Percentiles rank a stretch among this genome's conserved stretches.
These are phyloP conservation scores for Rhizoctonia solani DNA, from an alignment of 1,284 basidiomycete genomes.

Conservation along the genomic window DNA sequence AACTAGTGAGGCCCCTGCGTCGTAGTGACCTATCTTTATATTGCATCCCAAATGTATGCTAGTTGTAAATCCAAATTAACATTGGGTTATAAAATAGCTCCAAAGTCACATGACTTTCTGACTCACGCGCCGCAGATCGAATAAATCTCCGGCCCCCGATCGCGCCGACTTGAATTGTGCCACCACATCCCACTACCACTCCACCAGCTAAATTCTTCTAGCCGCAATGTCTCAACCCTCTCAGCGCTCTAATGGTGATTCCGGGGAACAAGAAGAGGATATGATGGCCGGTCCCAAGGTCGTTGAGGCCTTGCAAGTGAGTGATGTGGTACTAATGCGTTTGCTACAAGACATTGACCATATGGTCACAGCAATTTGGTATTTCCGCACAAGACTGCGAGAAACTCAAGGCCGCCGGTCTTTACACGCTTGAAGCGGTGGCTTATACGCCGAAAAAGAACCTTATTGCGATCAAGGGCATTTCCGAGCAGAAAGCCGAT, in stretches of 20 bases:
- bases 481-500: conserved; percentile 97
- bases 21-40: neutral
- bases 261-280: conserved; percentile 58
- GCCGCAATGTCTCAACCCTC: conserved; percentile 51
- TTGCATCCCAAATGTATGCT: neutral
- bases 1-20: too few species aligned
- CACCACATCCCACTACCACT: conserved; percentile 13
- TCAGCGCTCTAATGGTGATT: conserved; percentile 50
- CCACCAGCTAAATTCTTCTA: neutral
- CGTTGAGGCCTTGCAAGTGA: conserved; percentile 73
- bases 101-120: conserved; percentile 28
- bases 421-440: conserved; percentile 93
- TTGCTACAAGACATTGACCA: neutral
- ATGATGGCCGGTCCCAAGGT: conserved; percentile 75
- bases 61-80: conserved; percentile 16
- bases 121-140: conserved; percentile 16
- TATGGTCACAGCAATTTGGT: conserved; percentile 68
- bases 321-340: conserved; percentile 35
- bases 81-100: conserved; percentile 1
- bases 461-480: conserved; percentile 91
- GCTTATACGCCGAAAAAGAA: conserved; percentile 98
- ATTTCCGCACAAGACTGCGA: conserved; percentile 92
- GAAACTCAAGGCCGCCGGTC: conserved; percentile 92
- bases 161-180: conserved; percentile 23
- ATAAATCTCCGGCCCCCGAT: conserved; percentile 32